Base-by-base conservation (phyloP, 2,329 filamentous ascomycete species). In the Aureobasidium melanogenum region DNA sequence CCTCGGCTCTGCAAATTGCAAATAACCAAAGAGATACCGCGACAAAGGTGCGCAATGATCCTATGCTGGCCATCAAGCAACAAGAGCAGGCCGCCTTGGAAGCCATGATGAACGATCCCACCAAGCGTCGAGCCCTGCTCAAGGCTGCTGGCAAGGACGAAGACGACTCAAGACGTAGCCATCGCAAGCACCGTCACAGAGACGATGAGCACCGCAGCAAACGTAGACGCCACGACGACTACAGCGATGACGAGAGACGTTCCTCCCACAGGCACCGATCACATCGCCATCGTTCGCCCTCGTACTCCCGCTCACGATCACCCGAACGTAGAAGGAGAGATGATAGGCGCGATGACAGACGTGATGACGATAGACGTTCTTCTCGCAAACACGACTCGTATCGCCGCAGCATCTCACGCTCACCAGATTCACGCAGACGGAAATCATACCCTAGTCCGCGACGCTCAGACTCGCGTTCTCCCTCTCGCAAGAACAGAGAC, bases 41-140 rank as follows among this genome's bases (percentile, higher is more conserved):
- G 32, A 76, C 85, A 51, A 99, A 99, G 77, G 86, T 97, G 50
- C 82, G 91, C 65, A 89, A 95, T 66, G 94, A 99, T 71, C 94
- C 94, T 0, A 80, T 99, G 69, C 78, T 97, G 36, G 90, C 92
- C 26, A 97, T 99, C 73, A 96, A 96, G 80, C 88, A 86, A 71
- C 88, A 95, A 71, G 92, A 97, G 72, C 73, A 75, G 60, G 73
- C 72, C 9, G 72, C 72, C 28, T 71, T 73, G 41, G 73, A 75
- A 63, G 82, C 85, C 9, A 87, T 91, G 84, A 91, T 89, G 84
- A 89, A 86, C 67, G 88, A 91, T 68, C 87, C 88, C 0, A 80
- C 83, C 64, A 86, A 83, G 75, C 80, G 87, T 65, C 79, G 82
- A 63, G 84, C 89, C 69, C 72, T 95, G 34, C 79, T 94, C 65